Percentiles rank a stretch among this genome's conserved stretches.
phyloP scores from a whole-genome alignment of 2,329 filamentous ascomycete genomes.

The Botrytis medusae region DNA sequence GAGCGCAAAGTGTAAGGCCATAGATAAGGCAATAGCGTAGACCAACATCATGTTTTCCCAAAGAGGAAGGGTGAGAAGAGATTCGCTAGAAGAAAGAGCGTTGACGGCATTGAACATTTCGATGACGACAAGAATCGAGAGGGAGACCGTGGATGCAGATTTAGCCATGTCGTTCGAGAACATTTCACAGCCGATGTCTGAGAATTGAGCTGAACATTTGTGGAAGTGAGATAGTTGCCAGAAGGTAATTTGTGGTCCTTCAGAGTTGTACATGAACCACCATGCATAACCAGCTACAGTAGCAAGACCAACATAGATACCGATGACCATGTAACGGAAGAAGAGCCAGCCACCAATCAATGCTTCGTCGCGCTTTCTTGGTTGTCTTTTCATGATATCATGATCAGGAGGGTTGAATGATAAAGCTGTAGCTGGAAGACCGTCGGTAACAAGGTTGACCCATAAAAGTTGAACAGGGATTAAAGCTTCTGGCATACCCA shows the following conservation, averaged over 20 bases:
- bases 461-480: conserved; percentile 97
- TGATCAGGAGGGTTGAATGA: conserved; percentile 99
- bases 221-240: conserved; percentile 92
- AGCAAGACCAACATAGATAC: conserved; percentile 88
- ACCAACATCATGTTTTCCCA: conserved; percentile 99
- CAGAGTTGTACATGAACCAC: conserved; percentile 98
- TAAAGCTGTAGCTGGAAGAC: conserved; percentile 90
- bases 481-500: conserved; percentile 96
- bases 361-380: conserved; percentile 86
- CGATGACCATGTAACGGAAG: conserved; percentile 95
- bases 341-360: conserved; percentile 96
- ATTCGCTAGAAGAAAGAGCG: conserved; percentile 92
- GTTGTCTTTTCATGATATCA: conserved; percentile 93
- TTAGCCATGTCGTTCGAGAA: conserved; percentile 85
- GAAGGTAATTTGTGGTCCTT: conserved; percentile 89
- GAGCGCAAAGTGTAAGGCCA: conserved; percentile 91
- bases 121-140: conserved; percentile 91
- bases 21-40: conserved; percentile 88
- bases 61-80: conserved; percentile 86
- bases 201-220: conserved; percentile 80
- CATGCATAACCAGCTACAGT: conserved; percentile 98
- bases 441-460: conserved; percentile 98
- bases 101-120: conserved; percentile 99
- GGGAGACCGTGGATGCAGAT: conserved; percentile 86
- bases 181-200: conserved; percentile 88